Evolutionary conservation across 345 rosid species (phyloP), one percentile per base, ranked within the genome.

Genomic region (Noccaea caerulescens): DNA sequence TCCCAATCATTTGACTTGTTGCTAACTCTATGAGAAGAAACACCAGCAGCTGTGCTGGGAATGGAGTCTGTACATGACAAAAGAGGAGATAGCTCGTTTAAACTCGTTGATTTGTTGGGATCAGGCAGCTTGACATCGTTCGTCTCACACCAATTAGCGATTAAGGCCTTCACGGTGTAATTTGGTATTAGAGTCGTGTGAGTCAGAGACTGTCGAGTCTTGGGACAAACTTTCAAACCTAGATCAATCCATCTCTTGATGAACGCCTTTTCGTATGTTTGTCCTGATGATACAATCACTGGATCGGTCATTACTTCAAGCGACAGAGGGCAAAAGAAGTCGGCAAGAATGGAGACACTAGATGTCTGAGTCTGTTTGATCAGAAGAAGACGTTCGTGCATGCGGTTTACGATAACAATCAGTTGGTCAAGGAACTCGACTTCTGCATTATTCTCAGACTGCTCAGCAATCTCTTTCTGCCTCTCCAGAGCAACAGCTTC

Each of bases 251-350:
- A 92, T 63, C 81, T 84, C 83, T 87, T 90, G 68, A 95, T 92
- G 77, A 87, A 92, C 5, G 86, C 94, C 63, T 84, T 81, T 74
- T 95, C 99, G 49, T 92, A 95, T 32, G 99, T 95, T 81, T 95
- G 94, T 61, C 99, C 98, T 38, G 97, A 87, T 63, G 93, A 86
- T 39, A 90, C 94, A 72, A 95, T 92, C 58, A 95, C 98, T 30
- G 98, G 99, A 84, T 92, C 97, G 18, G 90, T 86, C 99, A 95
- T 95, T 80, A 95, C 84, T 79, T 90, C 97, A 43, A 92, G 94
- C 3, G 99, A 95, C 10, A 95, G 88, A 65, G 98, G 99, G 56
- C 98, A 92, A 72, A 93, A 90, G 74, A 92, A 95, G 79, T 95
- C 99, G n/a, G 96, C 73, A 37, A 96, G 98, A 72, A 95, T 95